Evolutionary conservation across 768 basidiomycete species (phyloP), one percentile per base, ranked within the genome.

Genomic region (Naganishia antarctica): DNA sequence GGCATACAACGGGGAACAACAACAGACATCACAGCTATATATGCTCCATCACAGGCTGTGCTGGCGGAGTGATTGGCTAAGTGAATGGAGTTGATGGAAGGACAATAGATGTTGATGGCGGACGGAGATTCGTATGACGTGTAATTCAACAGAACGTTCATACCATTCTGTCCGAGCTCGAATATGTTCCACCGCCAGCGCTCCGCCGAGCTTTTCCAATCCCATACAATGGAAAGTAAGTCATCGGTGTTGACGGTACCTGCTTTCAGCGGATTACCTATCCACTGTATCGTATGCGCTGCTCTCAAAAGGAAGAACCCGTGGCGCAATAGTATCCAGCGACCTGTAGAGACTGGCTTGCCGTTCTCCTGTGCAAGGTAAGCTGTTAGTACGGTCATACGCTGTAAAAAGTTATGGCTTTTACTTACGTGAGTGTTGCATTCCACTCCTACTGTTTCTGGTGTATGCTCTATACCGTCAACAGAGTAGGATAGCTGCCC

Each of bases 351-450:
- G 2, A 61, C 31, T 5, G 45, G 60, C 31, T 57, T 50, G 11
- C 65, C 60, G 31, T 61, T 31, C 15, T 46, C 44, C 65, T 66
- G 34, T 21, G n/a, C 23, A 16, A 25, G 47, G 12, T 43, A 41
- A 41, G 46, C n/a, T 18, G 13, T 32, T 32, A 49, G 49, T 6
- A 8, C 60, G 45, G 11, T 28, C 13, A n/a, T 4, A 16, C 31
- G n/a, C n/a, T n/a, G n/a, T n/a, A n/a, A n/a, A n/a, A n/a, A n/a
- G n/a, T 15, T 37, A 37, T 5, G 43, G 8, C 6, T 18, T 23
- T 18, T 26, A 57, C 61, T 67, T 25, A 43, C 65, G 28, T 66
- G 60, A 13, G 60, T 66, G 44, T 67, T 67, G 28, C 66, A 67
- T 43, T 67, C 66, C 37, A 67, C 61, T 4, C 66, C 66, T 0